These are phyloP conservation scores for Epichloe scottii DNA, from an alignment of 2,329 filamentous ascomycete genomes.

Conservation along the genomic window DNA sequence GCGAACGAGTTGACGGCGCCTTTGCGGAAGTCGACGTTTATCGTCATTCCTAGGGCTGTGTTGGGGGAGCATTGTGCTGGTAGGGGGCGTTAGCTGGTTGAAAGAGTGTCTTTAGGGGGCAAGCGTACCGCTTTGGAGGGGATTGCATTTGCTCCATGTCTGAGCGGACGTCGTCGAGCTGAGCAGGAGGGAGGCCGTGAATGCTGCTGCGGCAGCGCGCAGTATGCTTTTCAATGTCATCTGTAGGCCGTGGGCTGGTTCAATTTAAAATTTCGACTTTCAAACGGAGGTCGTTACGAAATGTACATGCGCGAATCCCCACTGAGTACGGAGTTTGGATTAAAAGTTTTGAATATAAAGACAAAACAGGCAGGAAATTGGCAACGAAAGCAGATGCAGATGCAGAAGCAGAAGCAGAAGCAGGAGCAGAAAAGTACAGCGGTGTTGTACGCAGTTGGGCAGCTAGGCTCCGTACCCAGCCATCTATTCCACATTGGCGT, in stretches of 20 bases:
- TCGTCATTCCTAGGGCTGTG: slow-evolving; percentile 70
- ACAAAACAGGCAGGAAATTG: too few species aligned
- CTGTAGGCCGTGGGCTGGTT: neutral
- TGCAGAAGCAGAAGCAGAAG: too few species aligned
- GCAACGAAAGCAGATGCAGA: too few species aligned
- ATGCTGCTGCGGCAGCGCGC: slow-evolving; percentile 1
- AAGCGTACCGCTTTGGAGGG: slow-evolving; percentile 21
- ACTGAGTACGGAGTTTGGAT: too few species aligned
- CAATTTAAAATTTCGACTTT: neutral
- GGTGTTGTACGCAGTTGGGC: too few species aligned
- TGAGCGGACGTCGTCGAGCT: slow-evolving; percentile 19
- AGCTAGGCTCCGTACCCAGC: too few species aligned
- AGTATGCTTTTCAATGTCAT: slow-evolving; percentile 1
- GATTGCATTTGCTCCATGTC: slow-evolving; percentile 29
- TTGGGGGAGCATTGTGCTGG: slow-evolving; percentile 56
- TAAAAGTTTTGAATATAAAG: too few species aligned
- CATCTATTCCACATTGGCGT: too few species aligned
- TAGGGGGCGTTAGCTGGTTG: neutral
- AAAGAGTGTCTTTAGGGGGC: neutral
- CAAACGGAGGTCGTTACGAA: too few species aligned
- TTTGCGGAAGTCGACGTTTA: slow-evolving; percentile 71
- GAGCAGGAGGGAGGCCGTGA: slow-evolving; percentile 7
- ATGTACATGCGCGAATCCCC: too few species aligned
- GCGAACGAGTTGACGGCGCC: slow-evolving; percentile 71
- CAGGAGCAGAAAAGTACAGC: too few species aligned